Percentiles rank a stretch among this genome's conserved stretches.
Evolutionary conservation across 1,139 yeast species (phyloP).

Genomic region (Pichia kudriavzevii): DNA sequence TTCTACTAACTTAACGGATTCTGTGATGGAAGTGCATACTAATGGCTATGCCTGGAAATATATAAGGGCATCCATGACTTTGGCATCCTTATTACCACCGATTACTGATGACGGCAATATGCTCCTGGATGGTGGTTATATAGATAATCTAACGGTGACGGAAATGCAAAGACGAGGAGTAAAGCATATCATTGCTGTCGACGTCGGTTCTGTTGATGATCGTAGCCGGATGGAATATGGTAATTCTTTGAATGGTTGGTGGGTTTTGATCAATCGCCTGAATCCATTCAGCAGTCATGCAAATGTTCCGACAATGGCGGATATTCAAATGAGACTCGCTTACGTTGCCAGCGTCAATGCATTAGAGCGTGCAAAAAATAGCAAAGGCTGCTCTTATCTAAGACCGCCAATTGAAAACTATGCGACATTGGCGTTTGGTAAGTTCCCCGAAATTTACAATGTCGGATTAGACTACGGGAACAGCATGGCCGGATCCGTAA

Average conservation of each 20-base stretch:
- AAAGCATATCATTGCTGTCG: constrained; percentile 84
- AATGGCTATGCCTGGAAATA: constrained; percentile 94
- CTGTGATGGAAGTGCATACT: constrained; percentile 90
- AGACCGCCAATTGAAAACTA: constrained; percentile 91
- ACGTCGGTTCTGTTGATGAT: constrained; percentile 93
- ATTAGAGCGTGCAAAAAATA: constrained; percentile 72
- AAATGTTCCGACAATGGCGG: constrained; percentile 89
- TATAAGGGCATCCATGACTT: constrained; percentile 91
- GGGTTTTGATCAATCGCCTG: constrained; percentile 86
- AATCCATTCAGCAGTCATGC: constrained; percentile 87
- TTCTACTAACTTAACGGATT: constrained; percentile 93
- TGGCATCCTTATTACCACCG: constrained; percentile 91
- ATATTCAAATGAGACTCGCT: constrained; percentile 86
- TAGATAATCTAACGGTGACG: constrained; percentile 84
- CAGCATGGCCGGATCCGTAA: constrained; percentile 47
- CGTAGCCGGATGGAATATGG: constrained; percentile 88
- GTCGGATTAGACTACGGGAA: constrained; percentile 78
- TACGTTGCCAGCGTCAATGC: constrained; percentile 96
- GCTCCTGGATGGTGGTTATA: constrained; percentile 93
- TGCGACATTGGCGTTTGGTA: constrained; percentile 87
- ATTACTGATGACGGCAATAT: constrained; percentile 83
- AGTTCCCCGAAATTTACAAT: constrained; percentile 79
- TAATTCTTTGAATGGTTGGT: constrained; percentile 83
- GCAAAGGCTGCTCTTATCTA: constrained; percentile 82
- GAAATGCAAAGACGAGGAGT: constrained; percentile 92